These are phyloP conservation scores for Tothia fuscella DNA, from an alignment of 2,329 filamentous ascomycete species.

Conservation along the genomic window DNA sequence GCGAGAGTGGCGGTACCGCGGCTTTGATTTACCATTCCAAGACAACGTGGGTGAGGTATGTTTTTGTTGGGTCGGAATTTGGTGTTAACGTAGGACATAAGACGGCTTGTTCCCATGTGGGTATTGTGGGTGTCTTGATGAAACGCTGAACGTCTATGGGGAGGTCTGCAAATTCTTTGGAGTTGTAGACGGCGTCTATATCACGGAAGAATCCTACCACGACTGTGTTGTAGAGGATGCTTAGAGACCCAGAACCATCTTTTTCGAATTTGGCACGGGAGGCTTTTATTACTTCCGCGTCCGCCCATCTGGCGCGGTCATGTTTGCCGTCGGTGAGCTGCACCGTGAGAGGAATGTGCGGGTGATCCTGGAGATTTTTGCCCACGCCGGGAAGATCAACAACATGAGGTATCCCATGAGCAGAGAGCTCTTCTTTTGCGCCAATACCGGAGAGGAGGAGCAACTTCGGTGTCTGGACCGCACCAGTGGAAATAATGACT, in stretches of 20 bases:
- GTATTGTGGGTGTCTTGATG: slow-evolving; percentile 39
- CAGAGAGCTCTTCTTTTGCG: slow-evolving; percentile 33
- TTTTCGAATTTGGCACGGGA: slow-evolving; percentile 5
- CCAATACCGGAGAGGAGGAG: slow-evolving; percentile 48
- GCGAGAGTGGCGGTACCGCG: slow-evolving; percentile 41
- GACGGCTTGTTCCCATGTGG: slow-evolving; percentile 43
- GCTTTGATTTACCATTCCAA: slow-evolving; percentile 41
- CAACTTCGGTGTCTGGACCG: slow-evolving; percentile 32
- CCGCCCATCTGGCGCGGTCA: neutral
- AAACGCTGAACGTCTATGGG: slow-evolving; percentile 32
- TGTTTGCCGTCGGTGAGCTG: slow-evolving; percentile 14
- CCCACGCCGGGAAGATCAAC: slow-evolving; percentile 32
- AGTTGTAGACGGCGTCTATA: slow-evolving; percentile 24
- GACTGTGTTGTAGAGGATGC: slow-evolving; percentile 14
- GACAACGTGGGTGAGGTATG: slow-evolving; percentile 36
- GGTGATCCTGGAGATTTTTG: slow-evolving; percentile 34
- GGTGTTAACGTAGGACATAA: slow-evolving; percentile 24
- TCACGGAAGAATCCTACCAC: slow-evolving; percentile 36
- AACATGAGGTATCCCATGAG: slow-evolving; percentile 30
- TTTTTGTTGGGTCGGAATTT: slow-evolving; percentile 24
- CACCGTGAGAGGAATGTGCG: slow-evolving; percentile 40
- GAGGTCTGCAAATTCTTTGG: slow-evolving; percentile 40
- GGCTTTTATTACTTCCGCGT: neutral
- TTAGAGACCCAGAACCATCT: slow-evolving; percentile 6
- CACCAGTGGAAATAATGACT: slow-evolving; percentile 29